Base-by-base conservation (phyloP, 805 yeast genomes). In the Tetrapisispora taiwanensis region DNA sequence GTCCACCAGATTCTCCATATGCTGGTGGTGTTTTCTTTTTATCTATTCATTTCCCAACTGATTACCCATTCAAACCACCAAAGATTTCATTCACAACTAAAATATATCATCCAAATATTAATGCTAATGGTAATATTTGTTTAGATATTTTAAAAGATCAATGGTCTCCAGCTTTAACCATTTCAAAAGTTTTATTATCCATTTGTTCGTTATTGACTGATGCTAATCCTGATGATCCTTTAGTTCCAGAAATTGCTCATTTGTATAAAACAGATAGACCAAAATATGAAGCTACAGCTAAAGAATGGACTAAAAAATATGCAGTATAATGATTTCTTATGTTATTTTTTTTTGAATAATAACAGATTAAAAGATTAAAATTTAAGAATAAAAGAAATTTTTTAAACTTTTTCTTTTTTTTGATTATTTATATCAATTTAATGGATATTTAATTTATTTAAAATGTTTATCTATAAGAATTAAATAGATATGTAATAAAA, bases 31-130 rank as follows among this genome's bases (percentile, higher is more conserved):
- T 90, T 37, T 92, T 92, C 69, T 92, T 92, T 75, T 76, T 92
- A 51, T 81, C 95, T 44, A 88, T 92, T 66, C 95, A 88, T 66
- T 92, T 92, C 84, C 98, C 98, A 65, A 89, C 97, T 47, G 97
- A 92, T 69, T 92, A 92, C 68, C 98, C 98, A 45, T 92, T 90
- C 75, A 92, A 92, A 72, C 97, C 98, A 46, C 98, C 98, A 52
- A 90, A 88, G 74, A 81, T 83, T 52, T 75, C 78, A 49, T 90
- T 90, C 75, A 87, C 94, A 54, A 90, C 98, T 41, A 85, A 89
- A 70, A 89, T 90, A 65, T 90, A 90, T 69, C 98, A 90, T 66
- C 97, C 97, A 58, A 90, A 90, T 70, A 90, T 90, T 72, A 89
- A 90, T 70, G 79, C 90, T 44, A 86, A 85, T 62, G 98, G 98